These are phyloP conservation scores for Aspergillus viridinutans DNA, from an alignment of 2,329 filamentous ascomycete genomes.

Conservation along the genomic window DNA sequence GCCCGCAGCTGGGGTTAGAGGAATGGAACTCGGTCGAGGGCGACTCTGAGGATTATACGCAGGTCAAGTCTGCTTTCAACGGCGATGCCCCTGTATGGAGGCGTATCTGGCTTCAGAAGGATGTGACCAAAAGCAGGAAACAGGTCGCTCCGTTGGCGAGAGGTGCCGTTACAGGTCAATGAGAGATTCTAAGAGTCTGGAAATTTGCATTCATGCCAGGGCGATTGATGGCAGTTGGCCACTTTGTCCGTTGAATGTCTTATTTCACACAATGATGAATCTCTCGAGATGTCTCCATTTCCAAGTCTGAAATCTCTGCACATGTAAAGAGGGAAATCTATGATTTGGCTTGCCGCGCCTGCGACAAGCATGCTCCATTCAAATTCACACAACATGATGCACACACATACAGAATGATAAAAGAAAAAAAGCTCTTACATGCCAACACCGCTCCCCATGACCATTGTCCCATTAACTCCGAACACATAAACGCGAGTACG, in stretches of 20 bases:
- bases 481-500: neutral
- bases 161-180: conserved; percentile 36
- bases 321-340: conserved; percentile 2
- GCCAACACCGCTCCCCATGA: neutral
- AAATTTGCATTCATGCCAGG: neutral
- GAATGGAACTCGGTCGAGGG: conserved; percentile 28
- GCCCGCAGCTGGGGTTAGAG: conserved; percentile 41
- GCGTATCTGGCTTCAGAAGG: conserved; percentile 53
- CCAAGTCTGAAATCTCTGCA: neutral
- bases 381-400: neutral
- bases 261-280: neutral
- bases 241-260: neutral
- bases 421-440: neutral
- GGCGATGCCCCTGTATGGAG: conserved; percentile 34
- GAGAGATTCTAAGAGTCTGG: neutral
- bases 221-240: neutral
- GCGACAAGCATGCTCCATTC: neutral
- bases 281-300: neutral
- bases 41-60: conserved; percentile 10
- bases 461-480: neutral
- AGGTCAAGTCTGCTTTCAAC: conserved; percentile 13
- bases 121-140: conserved; percentile 58
- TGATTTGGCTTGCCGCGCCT: neutral
- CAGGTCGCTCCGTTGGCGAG: conserved; percentile 59
- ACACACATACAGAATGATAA: neutral